A percentile compares a stretch with the other conserved stretches of the same genome.
Evolutionary conservation across 208 protist genomes (phyloP).

Genomic region (Trypanosoma avium): DNA sequence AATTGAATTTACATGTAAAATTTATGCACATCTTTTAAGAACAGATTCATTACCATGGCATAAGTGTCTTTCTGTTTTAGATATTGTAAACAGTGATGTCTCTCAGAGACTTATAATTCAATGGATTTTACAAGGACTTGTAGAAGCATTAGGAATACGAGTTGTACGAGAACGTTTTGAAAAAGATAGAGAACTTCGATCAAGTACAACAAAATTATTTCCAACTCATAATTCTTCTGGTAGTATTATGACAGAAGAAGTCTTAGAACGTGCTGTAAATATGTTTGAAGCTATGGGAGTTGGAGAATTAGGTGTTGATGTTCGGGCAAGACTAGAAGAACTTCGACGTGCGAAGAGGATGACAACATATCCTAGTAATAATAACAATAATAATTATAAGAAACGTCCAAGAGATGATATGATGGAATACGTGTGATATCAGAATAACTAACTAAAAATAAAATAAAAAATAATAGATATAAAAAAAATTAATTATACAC

Average conservation of each 20-base stretch:
- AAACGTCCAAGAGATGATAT: slow-evolving; percentile 22
- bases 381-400: not conserved
- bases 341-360: slow-evolving; percentile 20
- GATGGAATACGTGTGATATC: slow-evolving; percentile 23
- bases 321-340: slow-evolving; percentile 52
- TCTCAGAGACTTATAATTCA: slow-evolving; percentile 83
- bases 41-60: slow-evolving; percentile 95
- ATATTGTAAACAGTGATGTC: slow-evolving; percentile 72
- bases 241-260: slow-evolving; percentile 24
- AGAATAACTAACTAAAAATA: slow-evolving; percentile 18
- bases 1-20: slow-evolving; percentile 97
- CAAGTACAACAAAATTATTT: slow-evolving; percentile 52
- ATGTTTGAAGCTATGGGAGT: slow-evolving; percentile 79
- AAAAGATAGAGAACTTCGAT: slow-evolving; percentile 53
- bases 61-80: slow-evolving; percentile 58
- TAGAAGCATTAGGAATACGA: slow-evolving; percentile 67
- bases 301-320: slow-evolving; percentile 38
- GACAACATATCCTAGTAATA: not conserved
- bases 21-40: slow-evolving; percentile 97
- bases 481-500: too few relatives aligned
- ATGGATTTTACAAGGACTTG: slow-evolving; percentile 60
- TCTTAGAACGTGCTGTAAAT: slow-evolving; percentile 52
- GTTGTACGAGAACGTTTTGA: slow-evolving; percentile 40
- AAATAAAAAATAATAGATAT: too few relatives aligned
- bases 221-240: slow-evolving; percentile 37